Percentiles rank a stretch among this genome's conserved stretches.
phyloP scores from a whole-genome alignment of 2,329 filamentous ascomycete species.

The Pseudophaeomoniella oleicola region DNA sequence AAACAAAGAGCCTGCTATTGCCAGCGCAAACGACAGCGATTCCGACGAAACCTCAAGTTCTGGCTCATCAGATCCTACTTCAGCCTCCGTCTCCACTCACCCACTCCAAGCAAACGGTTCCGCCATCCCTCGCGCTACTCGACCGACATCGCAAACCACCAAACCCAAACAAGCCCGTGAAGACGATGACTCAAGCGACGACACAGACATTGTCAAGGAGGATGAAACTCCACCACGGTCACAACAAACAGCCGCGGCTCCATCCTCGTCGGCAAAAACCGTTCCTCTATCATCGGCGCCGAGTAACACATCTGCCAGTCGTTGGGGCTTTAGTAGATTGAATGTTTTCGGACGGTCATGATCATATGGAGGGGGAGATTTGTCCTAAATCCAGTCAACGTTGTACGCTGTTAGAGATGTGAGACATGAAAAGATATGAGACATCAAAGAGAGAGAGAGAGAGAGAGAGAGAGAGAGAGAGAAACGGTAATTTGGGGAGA shows the following conservation, averaged over 20 bases:
- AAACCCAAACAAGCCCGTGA: not conserved
- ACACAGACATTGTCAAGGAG: conserved; percentile 1
- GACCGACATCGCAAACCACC: not conserved
- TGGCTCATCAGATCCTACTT: not conserved
- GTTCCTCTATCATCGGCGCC: not conserved
- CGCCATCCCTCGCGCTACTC: not conserved
- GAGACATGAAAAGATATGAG: no score
- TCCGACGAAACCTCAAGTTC: not conserved
- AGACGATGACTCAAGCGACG: not conserved
- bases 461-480: no score
- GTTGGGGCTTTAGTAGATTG: not conserved
- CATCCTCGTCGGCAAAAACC: not conserved
- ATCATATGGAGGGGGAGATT: no score
- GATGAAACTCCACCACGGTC: conserved; percentile 1
- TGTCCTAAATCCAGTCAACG: no score
- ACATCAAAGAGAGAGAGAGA: no score
- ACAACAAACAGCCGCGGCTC: not conserved
- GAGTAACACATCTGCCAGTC: not conserved
- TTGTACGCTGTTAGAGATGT: no score
- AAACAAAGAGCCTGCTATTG: not conserved
- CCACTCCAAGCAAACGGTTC: not conserved
- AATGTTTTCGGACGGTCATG: not conserved
- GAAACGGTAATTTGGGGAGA: no score
- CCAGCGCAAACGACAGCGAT: not conserved
- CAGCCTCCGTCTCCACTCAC: not conserved